A percentile compares a stretch with the other conserved stretches of the same genome.
Conservation (phyloP, 73 alveolate genomes). For the Paraurostyla sp. region DNA sequence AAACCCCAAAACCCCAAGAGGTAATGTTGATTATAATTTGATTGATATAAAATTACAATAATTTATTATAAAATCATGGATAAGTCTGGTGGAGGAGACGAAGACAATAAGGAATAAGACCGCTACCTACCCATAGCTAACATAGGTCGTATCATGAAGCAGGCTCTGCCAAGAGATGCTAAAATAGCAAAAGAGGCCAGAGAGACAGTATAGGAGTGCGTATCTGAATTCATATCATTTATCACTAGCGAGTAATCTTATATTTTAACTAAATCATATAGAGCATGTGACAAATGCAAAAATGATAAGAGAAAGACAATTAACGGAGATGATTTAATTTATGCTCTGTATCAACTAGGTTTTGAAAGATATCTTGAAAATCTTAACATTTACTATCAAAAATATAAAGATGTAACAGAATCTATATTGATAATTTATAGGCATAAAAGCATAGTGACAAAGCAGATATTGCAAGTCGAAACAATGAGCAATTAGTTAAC, state of each 20-base stretch:
- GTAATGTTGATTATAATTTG: no score
- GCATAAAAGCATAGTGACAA: not conserved
- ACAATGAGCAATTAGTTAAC: not conserved
- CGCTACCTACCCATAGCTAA: conserved; percentile 97
- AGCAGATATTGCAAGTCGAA: not conserved
- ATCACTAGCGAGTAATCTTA: conserved; percentile 73
- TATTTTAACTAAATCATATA: conserved; percentile 74
- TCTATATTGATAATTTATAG: not conserved
- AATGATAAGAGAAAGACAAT: conserved; percentile 97
- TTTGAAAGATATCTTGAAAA: conserved; percentile 95
- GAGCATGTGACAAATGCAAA: conserved; percentile 97
- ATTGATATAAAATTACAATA: no score
- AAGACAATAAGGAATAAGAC: conserved; percentile 85
- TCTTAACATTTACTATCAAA: conserved; percentile 68
- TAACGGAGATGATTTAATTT: conserved; percentile 97
- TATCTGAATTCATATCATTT: conserved; percentile 91
- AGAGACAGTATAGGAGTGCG: conserved; percentile 98
- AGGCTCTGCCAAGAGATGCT: conserved; percentile 96
- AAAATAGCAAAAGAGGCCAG: conserved; percentile 97
- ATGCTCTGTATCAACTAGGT: conserved; percentile 95
- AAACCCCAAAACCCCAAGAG: no score
- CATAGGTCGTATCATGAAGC: conserved; percentile 96
- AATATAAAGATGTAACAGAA: conserved; percentile 16
- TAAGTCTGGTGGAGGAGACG: conserved; percentile 60
- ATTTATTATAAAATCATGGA: no score